phyloP scores from a whole-genome alignment of 2,329 filamentous ascomycete genomes.

The Neonectria sp. region DNA sequence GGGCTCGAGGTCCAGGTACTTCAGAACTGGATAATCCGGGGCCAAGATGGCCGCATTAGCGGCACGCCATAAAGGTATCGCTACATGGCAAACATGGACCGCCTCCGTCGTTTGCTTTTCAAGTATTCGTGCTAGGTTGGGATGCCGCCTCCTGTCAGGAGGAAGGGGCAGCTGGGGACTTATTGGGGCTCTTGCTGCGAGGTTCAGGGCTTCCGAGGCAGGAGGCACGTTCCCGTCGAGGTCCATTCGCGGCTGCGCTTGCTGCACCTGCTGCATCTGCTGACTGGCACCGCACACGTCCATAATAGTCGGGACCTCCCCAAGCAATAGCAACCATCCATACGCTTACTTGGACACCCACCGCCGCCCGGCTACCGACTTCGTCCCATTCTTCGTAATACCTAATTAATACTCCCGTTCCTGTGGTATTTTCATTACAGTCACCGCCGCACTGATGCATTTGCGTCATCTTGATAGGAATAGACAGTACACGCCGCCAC shows the following conservation, averaged over 20 bases:
- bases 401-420: background rate
- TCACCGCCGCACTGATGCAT: background rate
- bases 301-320: conserved; percentile 13
- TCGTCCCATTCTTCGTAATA: background rate
- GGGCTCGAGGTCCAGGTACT: conserved; percentile 23
- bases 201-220: conserved; percentile 13
- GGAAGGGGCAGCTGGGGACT: conserved; percentile 24
- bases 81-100: conserved; percentile 10
- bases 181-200: conserved; percentile 13
- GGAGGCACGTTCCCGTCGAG: conserved; percentile 13
- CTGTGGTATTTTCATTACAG: background rate
- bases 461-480: background rate
- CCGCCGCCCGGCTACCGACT: conserved; percentile 2
- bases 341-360: background rate
- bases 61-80: conserved; percentile 16
- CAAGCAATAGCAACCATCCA: conserved; percentile 7
- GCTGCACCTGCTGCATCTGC: background rate
- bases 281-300: conserved; percentile 1
- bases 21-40: background rate
- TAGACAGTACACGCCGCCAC: background rate
- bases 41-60: conserved; percentile 10
- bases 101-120: conserved; percentile 13
- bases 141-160: conserved; percentile 26
- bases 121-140: background rate
- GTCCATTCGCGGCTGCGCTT: conserved; percentile 25